Base-by-base conservation (phyloP, 805 yeast species). In the Kregervanrija pseudodelftensis region DNA sequence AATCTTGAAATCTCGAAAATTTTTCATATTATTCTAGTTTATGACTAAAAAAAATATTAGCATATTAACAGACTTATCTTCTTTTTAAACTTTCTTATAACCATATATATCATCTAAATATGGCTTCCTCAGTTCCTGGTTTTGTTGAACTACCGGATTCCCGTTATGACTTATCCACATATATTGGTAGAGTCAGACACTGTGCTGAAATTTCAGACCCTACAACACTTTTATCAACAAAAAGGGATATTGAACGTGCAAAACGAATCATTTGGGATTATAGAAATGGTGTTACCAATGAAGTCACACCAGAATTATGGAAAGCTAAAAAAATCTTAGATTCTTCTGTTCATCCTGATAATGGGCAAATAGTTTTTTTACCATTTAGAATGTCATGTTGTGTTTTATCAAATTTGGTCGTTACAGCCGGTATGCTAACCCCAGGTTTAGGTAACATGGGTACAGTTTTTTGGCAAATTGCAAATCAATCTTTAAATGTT, bases 301-400 rank as follows among this genome's bases (percentile, higher is more conserved):
- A 70, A 13, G 80, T 91, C 77, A 80, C 85, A 2, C 87, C 93
- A 1, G 85, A 81, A 44, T 72, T 91, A 46, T 93, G 99, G 99
- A 69, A 74, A 37, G 93, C 95, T 9, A 91, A 91, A 67, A 79
- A 79, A 61, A 72, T 86, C 31, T 72, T 93, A 55, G 98, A 93
- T 65, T 88, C 96, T 1, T 82, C 96, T 1, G 78, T 89, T 36
- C 99, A 93, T 64, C 99, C 99, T 41, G 99, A 93, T 61, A 91
- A 95, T 5, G 96, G 97, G 1, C 93, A 88, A 56, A 85, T 95
- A 1, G 96, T 93, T 11, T 61, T 86, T 30, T 70, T 93, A 44
- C 99, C 99, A 3, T 93, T 93, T 67, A 77, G 99, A 66, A 93
- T 93, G 99, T 88, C 96, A 17, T 83, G 91, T 31, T 88, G 93